A percentile compares a stretch with the other conserved stretches of the same genome.
Evolutionary conservation across 768 basidiomycete species (phyloP).

Genomic region (Lyophyllum atratum): DNA sequence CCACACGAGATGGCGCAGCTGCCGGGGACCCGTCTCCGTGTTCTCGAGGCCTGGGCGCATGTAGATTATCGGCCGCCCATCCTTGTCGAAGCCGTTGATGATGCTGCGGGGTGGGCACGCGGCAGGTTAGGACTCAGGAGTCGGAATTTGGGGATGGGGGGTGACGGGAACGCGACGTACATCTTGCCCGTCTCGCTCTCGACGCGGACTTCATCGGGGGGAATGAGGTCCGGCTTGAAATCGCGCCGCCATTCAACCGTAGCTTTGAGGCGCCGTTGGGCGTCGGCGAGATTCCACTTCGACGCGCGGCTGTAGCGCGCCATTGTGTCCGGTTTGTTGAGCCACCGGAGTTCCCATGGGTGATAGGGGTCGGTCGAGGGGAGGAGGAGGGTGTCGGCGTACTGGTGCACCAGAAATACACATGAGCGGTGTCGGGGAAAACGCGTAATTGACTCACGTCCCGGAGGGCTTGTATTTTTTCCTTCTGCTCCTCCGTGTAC

Average conservation of each 20-base stretch:
- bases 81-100: conserved; percentile 82
- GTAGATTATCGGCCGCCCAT: conserved; percentile 86
- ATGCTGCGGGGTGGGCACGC: conserved; percentile 44
- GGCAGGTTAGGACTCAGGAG: background rate
- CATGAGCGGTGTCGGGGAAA: background rate
- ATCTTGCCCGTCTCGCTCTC: conserved; percentile 90
- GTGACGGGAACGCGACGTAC: conserved; percentile 40
- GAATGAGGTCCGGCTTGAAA: conserved; percentile 82
- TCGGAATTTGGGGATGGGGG: background rate
- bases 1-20: conserved; percentile 86
- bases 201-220: conserved; percentile 75
- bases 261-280: conserved; percentile 72
- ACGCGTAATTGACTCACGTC: conserved; percentile 45
- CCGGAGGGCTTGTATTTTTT: conserved; percentile 59
- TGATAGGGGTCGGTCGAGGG: conserved; percentile 71
- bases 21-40: conserved; percentile 73
- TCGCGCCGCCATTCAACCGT: conserved; percentile 87
- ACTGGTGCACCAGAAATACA: conserved; percentile 42
- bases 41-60: conserved; percentile 90
- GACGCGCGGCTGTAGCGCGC: conserved; percentile 83
- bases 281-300: conserved; percentile 81
- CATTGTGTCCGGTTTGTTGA: conserved; percentile 65
- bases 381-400: conserved; percentile 62
- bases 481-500: conserved; percentile 65
- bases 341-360: conserved; percentile 78